Evolutionary conservation across 345 rosid species (phyloP).

Genomic region (Rhizophora apiculata): DNA sequence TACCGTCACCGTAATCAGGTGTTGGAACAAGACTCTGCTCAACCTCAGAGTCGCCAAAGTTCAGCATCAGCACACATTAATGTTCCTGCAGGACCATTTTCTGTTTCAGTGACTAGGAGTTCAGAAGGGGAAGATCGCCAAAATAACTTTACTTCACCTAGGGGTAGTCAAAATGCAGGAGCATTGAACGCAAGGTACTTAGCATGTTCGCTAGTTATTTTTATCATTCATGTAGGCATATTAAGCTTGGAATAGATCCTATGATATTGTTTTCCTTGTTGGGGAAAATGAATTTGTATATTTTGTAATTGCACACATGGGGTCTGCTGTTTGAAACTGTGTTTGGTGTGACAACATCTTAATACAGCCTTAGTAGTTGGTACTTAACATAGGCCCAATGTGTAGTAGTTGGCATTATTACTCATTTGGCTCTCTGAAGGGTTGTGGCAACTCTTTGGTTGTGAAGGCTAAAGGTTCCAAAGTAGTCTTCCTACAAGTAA

Average conservation of each 20-base stretch:
- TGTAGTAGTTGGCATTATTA: too few species aligned
- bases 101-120: conserved; percentile 63
- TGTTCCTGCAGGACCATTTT: conserved; percentile 71
- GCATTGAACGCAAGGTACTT: conserved; percentile 62
- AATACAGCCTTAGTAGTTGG: too few species aligned
- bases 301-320: conserved; percentile 1
- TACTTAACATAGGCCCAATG: too few species aligned
- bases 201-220: background rate
- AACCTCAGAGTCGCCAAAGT: conserved; percentile 32
- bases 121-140: conserved; percentile 67
- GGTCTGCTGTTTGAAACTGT: background rate
- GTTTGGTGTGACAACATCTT: background rate
- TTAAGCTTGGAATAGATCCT: background rate
- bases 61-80: conserved; percentile 55
- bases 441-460: too few species aligned
- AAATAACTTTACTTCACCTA: conserved; percentile 40
- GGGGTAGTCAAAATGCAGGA: conserved; percentile 52
- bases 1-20: conserved; percentile 65
- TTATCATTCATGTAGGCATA: background rate
- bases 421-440: too few species aligned
- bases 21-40: conserved; percentile 63
- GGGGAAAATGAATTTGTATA: background rate
- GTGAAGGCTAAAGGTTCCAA: too few species aligned
- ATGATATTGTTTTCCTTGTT: background rate
- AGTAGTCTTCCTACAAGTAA: too few species aligned